A percentile compares a stretch with the other conserved stretches of the same genome.
Conservation (phyloP, 805 yeast genomes). For the Ogataea degrootiae region DNA sequence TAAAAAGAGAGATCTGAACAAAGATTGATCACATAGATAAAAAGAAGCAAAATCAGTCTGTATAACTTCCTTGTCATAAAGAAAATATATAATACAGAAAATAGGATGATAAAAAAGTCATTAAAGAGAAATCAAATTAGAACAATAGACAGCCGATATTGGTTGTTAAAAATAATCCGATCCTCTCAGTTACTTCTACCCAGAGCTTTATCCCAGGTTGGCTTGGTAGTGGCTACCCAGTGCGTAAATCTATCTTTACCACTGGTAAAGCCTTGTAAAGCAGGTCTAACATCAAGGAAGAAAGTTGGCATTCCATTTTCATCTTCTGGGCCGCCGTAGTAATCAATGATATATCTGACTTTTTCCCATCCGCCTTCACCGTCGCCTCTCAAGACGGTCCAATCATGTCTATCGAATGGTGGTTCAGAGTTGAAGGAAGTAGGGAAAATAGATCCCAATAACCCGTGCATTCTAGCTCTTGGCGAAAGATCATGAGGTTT, state of each 20-base stretch:
- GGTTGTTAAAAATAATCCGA: too few relatives aligned
- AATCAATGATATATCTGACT: conserved; percentile 91
- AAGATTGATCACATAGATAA: too few relatives aligned
- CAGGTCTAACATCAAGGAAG: conserved; percentile 92
- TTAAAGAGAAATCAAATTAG: not conserved
- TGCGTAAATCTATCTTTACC: conserved; percentile 65
- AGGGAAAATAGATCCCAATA: conserved; percentile 69
- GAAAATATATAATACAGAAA: not conserved
- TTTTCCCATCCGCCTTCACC: conserved; percentile 53
- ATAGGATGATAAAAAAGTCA: not conserved
- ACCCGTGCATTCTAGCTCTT: conserved; percentile 66
- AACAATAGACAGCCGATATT: not conserved
- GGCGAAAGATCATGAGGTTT: conserved; percentile 87
- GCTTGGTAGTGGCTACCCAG: conserved; percentile 49
- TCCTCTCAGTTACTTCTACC: conserved; percentile 34
- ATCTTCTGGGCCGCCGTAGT: conserved; percentile 90
- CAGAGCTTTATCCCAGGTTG: conserved; percentile 67
- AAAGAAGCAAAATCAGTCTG: too few relatives aligned
- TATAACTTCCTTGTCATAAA: too few relatives aligned
- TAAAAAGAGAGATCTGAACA: too few relatives aligned
- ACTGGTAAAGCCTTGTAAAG: conserved; percentile 62
- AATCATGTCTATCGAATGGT: conserved; percentile 98
- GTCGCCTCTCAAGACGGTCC: conserved; percentile 81
- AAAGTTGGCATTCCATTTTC: conserved; percentile 87
- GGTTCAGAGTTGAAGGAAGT: conserved; percentile 65